Base-by-base conservation (phyloP, 257 asterid genomes). In the Anisodus acutangulus region DNA sequence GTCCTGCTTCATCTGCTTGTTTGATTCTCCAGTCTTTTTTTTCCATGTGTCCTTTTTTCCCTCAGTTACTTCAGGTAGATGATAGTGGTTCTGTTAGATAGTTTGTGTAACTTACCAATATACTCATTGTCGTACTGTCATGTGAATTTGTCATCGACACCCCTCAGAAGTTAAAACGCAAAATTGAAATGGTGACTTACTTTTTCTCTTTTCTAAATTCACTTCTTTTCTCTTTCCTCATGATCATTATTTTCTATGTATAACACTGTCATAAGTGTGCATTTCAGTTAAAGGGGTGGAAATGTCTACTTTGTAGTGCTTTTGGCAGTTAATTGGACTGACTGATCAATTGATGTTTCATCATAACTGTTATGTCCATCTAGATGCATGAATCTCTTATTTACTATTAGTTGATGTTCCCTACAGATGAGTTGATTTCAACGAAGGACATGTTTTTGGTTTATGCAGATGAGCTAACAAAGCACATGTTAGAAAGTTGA, bases 131-230 rank as follows among this genome's bases (percentile, higher is more conserved):
- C 45, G 19, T 74, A 53, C 26, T 78, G 64, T 13, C 95, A 95
- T 98, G 96, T 84, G 90, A 94, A 82, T 94, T 95, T 91, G 89
- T 89, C 85, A 95, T 95, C 68, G 97, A 95, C 88, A 95, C 97
- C 85, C 97, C 98, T 86, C 98, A 92, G 84, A 94, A 93, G 92
- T 90, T 95, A 66, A 95, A 95, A 91, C 70, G 78, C 88, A 95
- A 94, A 90, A 62, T 95, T 85, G 97, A 95, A 92, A 93, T 95
- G 98, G 99, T 95, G 85, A 91, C 66, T 84, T 85, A 63, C 79
- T 22, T 83, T 85, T 86, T 87, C 70, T 83, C 57, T 54, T 55
- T 67, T 6, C 76, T 83, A 26, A 19, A 67, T 45, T 79, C 16
- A 35, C 72, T 76, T 15, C 47, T 13, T 76, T 51, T 53, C 81